Evolutionary conservation across 441 rosid genomes (phyloP).

Genomic region (Daphne laureola): DNA sequence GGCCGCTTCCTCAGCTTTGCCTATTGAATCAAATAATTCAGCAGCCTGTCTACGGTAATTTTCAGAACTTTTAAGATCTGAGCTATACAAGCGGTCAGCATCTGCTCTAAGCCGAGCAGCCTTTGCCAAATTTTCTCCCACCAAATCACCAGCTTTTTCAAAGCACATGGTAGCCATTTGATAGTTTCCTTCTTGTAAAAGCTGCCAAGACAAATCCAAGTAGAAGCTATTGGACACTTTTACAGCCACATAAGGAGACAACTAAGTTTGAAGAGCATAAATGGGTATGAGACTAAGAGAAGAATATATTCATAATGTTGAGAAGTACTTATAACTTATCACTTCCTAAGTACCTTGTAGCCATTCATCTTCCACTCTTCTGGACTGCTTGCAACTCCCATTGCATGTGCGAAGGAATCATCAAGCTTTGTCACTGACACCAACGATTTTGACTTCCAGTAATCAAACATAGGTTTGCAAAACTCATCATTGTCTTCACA

Average conservation of each 20-base stretch:
- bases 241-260: neutral
- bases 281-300: no score
- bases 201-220: conserved; percentile 24
- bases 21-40: conserved; percentile 33
- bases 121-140: conserved; percentile 34
- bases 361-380: conserved; percentile 49
- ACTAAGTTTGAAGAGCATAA: no score
- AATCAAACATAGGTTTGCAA: conserved; percentile 34
- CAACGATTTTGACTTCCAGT: conserved; percentile 36
- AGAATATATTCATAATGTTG: no score
- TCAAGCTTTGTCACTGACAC: conserved; percentile 35
- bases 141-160: conserved; percentile 32
- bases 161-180: conserved; percentile 49
- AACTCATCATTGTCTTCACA: conserved; percentile 32
- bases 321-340: no score
- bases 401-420: conserved; percentile 29
- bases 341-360: conserved; percentile 26
- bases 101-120: conserved; percentile 35
- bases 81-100: conserved; percentile 30
- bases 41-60: conserved; percentile 38
- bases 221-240: neutral
- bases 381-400: conserved; percentile 43
- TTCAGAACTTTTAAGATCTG: conserved; percentile 28
- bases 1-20: conserved; percentile 34
- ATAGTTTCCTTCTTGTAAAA: conserved; percentile 32